A percentile compares a stretch with the other conserved stretches of the same genome.
These are phyloP conservation scores for Penicillium verrucosum DNA, from an alignment of 2,329 filamentous ascomycete genomes.

Conservation along the genomic window DNA sequence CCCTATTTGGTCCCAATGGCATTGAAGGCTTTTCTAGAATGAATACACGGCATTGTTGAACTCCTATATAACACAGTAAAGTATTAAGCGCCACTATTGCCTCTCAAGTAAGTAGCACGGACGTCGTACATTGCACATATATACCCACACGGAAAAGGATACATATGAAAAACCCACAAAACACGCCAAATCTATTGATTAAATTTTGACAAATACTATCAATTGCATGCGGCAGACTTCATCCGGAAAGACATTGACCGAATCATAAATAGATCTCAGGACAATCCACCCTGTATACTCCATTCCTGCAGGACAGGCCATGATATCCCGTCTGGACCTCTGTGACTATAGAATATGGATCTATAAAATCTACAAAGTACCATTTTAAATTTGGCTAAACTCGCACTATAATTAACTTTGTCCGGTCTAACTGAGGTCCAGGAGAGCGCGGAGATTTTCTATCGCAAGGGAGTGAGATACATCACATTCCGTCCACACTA, in stretches of 20 bases:
- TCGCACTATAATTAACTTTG: neutral
- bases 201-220: neutral
- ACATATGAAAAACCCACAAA: neutral
- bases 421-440: neutral
- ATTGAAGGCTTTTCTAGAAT: neutral
- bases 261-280: neutral
- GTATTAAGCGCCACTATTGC: conserved; percentile 3
- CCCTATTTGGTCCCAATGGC: neutral
- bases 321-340: neutral
- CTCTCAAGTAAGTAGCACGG: conserved; percentile 1
- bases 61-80: conserved; percentile 1
- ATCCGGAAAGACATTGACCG: neutral
- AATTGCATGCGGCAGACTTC: neutral
- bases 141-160: neutral
- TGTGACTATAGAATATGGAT: neutral
- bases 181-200: neutral
- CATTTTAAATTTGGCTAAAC: neutral
- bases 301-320: neutral
- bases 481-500: conserved; percentile 18
- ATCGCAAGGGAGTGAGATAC: conserved; percentile 9
- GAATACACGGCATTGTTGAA: neutral
- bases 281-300: neutral
- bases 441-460: conserved; percentile 1
- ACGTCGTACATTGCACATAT: neutral
- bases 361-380: neutral